Base-by-base conservation (phyloP, 1,139 yeast genomes). In the Blastobotrys ciferrii region DNA sequence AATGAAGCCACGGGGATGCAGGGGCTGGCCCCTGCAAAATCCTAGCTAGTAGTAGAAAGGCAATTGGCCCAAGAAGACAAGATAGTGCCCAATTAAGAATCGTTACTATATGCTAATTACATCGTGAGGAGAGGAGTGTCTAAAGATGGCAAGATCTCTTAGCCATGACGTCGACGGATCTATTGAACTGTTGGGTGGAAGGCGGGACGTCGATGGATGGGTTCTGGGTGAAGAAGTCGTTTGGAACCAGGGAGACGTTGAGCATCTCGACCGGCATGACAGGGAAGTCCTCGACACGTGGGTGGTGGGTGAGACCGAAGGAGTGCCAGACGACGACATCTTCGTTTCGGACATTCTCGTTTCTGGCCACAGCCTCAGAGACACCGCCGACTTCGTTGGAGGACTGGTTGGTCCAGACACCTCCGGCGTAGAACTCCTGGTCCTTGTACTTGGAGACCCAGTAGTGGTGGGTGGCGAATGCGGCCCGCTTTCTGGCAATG, bases 201-300 rank as follows among this genome's bases (percentile, higher is more conserved):
- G 82, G 82, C 44, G 95, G 95, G 46, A 87, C 74, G 63, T 86
- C 94, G 65, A 87, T 74, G 36, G 91, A 91, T 23, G 96, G 96
- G 68, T 87, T 87, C 65, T 72, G 81, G 58, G 81, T 81, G 67
- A 86, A 87, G 80, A 87, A 87, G 54, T 87, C 87, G 61, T 77
- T 72, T 47, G 96, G 96, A 47, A 77, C 75, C 54, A 87, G 75
- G 54, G 80, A 77, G 58, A 87, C 81, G 64, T 77, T 83, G 67
- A 78, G 72, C 59, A 80, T 80, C 72, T 87, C 95, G 51, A 82
- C 86, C 39, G 95, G 94, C 96, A 87, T 87, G 53, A 87, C 94
- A 47, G 95, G 95, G 85, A 86, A 87, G 69, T 87, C 95, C 72
- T 87, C 96, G 32, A 84, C 84, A 63, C 91, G 79, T 59, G 95